Evolutionary conservation across 2,329 filamentous ascomycete species (phyloP), one percentile per base, ranked within the genome.

Genomic region (Ceratocystis smalleyi): DNA sequence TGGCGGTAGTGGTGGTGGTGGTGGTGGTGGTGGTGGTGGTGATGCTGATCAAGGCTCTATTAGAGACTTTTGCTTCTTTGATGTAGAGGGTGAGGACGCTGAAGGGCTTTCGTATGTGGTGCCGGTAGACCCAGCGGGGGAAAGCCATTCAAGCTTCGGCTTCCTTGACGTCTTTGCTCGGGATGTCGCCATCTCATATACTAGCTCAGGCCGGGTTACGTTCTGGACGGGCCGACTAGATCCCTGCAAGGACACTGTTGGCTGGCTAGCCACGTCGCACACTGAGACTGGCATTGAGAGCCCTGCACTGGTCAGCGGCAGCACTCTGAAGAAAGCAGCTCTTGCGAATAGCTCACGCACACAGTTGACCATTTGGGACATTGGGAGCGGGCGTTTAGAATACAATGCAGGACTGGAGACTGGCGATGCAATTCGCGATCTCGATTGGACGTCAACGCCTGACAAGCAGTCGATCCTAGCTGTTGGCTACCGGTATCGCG

Each of bases 401-500:
- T 91, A 89, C 70, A 82, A 88, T 67, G 83, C 92, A 69, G 80
- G 83, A 35, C 94, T 91, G 68, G 81, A 86, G 68, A 79, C 80
- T 12, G 81, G 87, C 66, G 87, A 94, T 69, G 81, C 80, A 5
- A 90, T 96, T 49, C 84, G 87, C 68, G 91, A 96, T 73, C 81
- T 96, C 12, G 91, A 96, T 73, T 96, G 92, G 92, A 92, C 91
- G 0, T 92, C 89, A 2, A 96, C 91, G 0, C 90, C 90, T 0
- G 89, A 95, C 72, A 85, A 84, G 60, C 90, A 96, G 71, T 92
- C 89, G 0, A 91, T 96, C 64, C 78, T 96, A 22, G 89, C 91
- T 0, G 89, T 96, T n/a, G 91, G 91, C 0, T 96, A 96, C 71
- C 86, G 87, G n/a, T 88, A 91, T 68, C 84, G 87, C 65, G 86